Evolutionary conservation across 306 rosid species (phyloP), one percentile per base, ranked within the genome.

Genomic region (Adenanthera pavonina): DNA sequence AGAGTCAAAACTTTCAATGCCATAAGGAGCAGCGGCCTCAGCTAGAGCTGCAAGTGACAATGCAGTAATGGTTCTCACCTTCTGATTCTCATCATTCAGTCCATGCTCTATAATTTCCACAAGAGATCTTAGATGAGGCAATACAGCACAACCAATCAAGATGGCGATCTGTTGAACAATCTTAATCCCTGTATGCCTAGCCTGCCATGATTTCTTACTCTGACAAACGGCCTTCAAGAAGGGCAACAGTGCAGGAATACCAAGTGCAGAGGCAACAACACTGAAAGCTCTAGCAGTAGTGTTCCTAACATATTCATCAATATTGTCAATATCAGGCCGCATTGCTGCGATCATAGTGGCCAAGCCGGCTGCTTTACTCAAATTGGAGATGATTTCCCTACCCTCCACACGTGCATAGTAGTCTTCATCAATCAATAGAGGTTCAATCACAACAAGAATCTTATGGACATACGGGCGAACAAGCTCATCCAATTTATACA

Each of bases 331-430:
- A 84, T 94, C 98, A 5, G 97, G 97, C 73, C 98, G 90, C 98
- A 94, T 94, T 16, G 98, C 97, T 47, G 98, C 98, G 81, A 94
- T 94, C 98, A 94, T 94, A 44, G 98, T 94, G 74, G 98, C 98
- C 89, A 95, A 81, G 40, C 98, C 98, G 82, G 98, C 98, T 17
- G 98, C 98, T 87, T 95, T 95, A 87, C 98, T 95, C 35, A 95
- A 95, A 84, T 95, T 95, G 35, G 98, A 95, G 14, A 95, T 95
- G 30, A 95, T 95, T 82, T 95, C 98, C 79, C 98, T 90, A 48
- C 98, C 97, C 72, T 91, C 97, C 51, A 95, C 98, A 76, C 98
- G 97, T 0, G 98, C 98, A 87, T 95, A 95, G 75, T 95, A 95
- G 67, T 95, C 98, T 86, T 95, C 98, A 80, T 95, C 98, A 67